phyloP scores from a whole-genome alignment of 441 rosid species.

The Daphne laureola region DNA sequence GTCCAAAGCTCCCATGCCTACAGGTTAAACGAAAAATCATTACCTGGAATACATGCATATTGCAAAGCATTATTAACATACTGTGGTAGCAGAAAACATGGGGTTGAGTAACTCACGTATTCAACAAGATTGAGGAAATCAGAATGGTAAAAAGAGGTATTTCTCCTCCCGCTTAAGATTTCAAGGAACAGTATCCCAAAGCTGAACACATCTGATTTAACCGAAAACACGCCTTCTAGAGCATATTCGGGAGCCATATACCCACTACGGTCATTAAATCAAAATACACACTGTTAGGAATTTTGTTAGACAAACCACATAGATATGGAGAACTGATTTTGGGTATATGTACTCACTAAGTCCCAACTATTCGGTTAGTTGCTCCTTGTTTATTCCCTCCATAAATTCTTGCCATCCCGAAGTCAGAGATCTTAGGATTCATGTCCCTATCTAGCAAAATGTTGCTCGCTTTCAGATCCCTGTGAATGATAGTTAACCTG shows the following conservation, averaged over 20 bases:
- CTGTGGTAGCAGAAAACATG: not conserved
- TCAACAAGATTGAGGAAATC: slow-evolving; percentile 30
- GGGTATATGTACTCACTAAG: slow-evolving; percentile 16
- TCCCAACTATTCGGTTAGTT: slow-evolving; percentile 19
- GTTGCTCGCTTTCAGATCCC: too few relatives aligned
- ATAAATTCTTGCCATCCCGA: slow-evolving; percentile 27
- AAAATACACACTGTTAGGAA: too few relatives aligned
- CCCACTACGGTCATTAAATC: not conserved
- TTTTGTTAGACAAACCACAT: too few relatives aligned
- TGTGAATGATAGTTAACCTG: too few relatives aligned
- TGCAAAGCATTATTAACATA: too few relatives aligned
- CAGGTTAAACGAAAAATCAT: too few relatives aligned
- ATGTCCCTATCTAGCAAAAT: not conserved
- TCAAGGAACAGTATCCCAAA: slow-evolving; percentile 28
- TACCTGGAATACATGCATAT: too few relatives aligned
- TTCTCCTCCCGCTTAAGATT: slow-evolving; percentile 26
- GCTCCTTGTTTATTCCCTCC: slow-evolving; percentile 12
- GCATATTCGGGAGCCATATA: slow-evolving; percentile 7
- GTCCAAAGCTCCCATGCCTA: too few relatives aligned
- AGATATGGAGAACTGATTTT: too few relatives aligned
- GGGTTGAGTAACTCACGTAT: slow-evolving; percentile 23
- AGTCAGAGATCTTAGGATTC: slow-evolving; percentile 27
- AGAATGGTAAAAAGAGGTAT: slow-evolving; percentile 23
- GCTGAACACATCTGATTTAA: slow-evolving; percentile 33
- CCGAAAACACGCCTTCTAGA: slow-evolving; percentile 24